Conservation (phyloP, 2,329 filamentous ascomycete species). For the Aureobasidium sp. region DNA sequence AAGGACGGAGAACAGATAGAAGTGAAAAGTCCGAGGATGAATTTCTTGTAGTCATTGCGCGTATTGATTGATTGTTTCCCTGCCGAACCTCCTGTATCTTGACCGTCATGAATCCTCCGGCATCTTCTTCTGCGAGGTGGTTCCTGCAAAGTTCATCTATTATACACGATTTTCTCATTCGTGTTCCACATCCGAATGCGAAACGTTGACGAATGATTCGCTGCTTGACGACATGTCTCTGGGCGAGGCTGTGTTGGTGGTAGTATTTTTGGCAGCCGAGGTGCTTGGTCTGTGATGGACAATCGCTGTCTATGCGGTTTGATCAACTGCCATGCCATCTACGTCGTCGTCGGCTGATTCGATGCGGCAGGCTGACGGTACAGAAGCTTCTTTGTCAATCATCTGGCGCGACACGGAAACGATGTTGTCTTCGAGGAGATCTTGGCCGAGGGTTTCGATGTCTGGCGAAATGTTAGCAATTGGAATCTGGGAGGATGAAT, state of each 20-base stretch:
- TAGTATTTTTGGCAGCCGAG: background rate
- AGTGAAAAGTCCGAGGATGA: background rate
- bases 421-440: constrained; percentile 98
- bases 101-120: background rate
- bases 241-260: background rate
- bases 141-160: background rate
- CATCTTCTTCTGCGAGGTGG: background rate
- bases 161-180: background rate
- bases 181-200: background rate
- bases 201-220: background rate
- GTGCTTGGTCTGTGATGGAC: background rate
- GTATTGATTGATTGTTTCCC: background rate
- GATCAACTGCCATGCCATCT: constrained; percentile 30
- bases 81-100: background rate
- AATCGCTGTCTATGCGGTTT: constrained; percentile 3
- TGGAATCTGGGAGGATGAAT: background rate
- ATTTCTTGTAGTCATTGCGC: constrained; percentile 3
- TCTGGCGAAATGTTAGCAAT: constrained; percentile 39
- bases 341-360: constrained; percentile 51
- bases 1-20: background rate
- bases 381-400: constrained; percentile 98
- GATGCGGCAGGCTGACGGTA: constrained; percentile 47
- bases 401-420: constrained; percentile 97
- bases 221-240: no score
- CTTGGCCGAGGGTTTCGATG: constrained; percentile 90